Percentiles rank a stretch among this genome's conserved stretches.
phyloP scores from a whole-genome alignment of 345 rosid genomes.

The Passiflora organensis region DNA sequence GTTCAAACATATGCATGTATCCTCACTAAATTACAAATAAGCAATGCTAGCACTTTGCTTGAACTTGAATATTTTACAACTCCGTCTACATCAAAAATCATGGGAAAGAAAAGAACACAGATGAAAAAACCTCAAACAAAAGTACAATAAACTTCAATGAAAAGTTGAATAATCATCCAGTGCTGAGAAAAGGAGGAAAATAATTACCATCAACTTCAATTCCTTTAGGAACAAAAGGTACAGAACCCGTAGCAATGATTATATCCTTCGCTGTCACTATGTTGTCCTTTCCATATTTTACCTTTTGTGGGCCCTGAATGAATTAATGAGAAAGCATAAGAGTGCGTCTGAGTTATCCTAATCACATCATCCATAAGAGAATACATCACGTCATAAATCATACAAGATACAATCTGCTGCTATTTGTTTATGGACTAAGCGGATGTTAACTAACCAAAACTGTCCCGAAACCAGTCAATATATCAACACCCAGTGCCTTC shows the following conservation, averaged over 20 bases:
- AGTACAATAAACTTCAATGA: too few relatives aligned
- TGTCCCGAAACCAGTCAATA: constrained; percentile 79
- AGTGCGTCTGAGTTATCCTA: background rate
- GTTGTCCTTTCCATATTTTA: constrained; percentile 73
- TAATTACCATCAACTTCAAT: constrained; percentile 92
- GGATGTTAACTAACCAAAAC: constrained; percentile 55
- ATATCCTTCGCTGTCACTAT: constrained; percentile 70
- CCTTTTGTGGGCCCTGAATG: constrained; percentile 85
- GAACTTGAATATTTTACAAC: too few relatives aligned
- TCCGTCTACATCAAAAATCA: too few relatives aligned
- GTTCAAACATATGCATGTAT: constrained; percentile 6
- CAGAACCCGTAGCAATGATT: constrained; percentile 95
- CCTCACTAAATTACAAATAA: too few relatives aligned
- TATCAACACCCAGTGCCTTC: constrained; percentile 94
- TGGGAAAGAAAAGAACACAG: too few relatives aligned
- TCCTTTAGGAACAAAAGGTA: constrained; percentile 97
- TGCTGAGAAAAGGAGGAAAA: constrained; percentile 1
- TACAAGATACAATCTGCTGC: too few relatives aligned
- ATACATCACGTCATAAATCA: too few relatives aligned
- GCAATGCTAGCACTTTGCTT: too few relatives aligned
- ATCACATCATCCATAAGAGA: background rate
- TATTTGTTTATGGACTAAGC: background rate
- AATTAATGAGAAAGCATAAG: constrained; percentile 7
- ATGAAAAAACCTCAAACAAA: too few relatives aligned
- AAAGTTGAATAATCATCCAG: background rate